These are phyloP conservation scores for Selaginella moellendorffii DNA, from an alignment of 75 land plant species.

Conservation along the genomic window DNA sequence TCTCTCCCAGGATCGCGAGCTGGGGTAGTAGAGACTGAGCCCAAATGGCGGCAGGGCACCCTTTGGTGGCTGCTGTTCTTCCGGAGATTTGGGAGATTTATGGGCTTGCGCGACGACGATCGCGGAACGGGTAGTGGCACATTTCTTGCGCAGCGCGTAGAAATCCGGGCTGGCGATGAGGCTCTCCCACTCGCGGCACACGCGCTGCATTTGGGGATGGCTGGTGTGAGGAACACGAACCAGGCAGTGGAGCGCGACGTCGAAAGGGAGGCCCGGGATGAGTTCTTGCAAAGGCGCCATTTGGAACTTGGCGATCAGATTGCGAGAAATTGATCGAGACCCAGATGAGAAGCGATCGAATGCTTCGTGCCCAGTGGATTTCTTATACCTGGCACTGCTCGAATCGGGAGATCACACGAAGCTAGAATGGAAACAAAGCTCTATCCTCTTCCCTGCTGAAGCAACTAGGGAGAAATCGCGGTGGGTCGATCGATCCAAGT, in stretches of 20 bases:
- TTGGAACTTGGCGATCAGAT: not conserved
- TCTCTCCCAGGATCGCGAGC: not conserved
- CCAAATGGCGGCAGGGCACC: not conserved
- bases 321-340: not conserved
- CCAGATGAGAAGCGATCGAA: no score
- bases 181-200: conserved; percentile 29
- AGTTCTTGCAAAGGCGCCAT: conserved; percentile 4
- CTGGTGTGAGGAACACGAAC: conserved; percentile 18
- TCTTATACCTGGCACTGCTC: no score
- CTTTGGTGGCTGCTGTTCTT: not conserved
- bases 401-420: not conserved
- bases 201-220: conserved; percentile 13
- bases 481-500: no score
- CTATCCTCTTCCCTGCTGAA: not conserved
- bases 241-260: conserved; percentile 40
- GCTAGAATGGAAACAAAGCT: not conserved
- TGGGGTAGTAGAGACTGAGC: not conserved
- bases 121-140: conserved; percentile 7
- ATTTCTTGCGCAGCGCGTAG: conserved; percentile 1
- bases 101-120: conserved; percentile 16
- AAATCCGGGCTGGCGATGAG: conserved; percentile 16
- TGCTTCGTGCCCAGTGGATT: no score
- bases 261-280: conserved; percentile 39
- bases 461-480: no score
- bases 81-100: not conserved